These are phyloP conservation scores for Crotalaria pallida DNA, from an alignment of 306 rosid species.

Conservation along the genomic window DNA sequence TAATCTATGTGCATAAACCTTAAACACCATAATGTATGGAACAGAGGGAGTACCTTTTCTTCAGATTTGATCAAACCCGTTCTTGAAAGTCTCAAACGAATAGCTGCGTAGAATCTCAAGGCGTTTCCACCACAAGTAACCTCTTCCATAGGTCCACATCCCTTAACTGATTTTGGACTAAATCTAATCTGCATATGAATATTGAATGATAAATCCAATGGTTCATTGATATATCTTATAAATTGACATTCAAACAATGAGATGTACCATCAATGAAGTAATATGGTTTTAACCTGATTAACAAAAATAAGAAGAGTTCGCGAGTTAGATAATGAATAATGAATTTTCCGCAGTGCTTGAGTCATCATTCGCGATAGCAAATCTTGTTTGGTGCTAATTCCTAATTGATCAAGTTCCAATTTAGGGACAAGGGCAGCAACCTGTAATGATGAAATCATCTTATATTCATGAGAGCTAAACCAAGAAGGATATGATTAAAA, in stretches of 20 bases:
- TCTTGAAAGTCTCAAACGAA: constrained; percentile 66
- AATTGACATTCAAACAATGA: constrained; percentile 16
- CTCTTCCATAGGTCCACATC: constrained; percentile 47
- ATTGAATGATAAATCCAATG: constrained; percentile 8
- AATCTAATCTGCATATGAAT: constrained; percentile 50
- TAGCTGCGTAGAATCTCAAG: constrained; percentile 75
- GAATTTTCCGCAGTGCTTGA: constrained; percentile 68
- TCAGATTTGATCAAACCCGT: constrained; percentile 51
- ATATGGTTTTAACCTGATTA: constrained; percentile 56
- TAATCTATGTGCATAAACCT: too few relatives aligned
- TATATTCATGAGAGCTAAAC: constrained; percentile 2
- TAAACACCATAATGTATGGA: too few relatives aligned
- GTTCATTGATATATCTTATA: neutral
- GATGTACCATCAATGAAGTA: neutral
- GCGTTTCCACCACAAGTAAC: constrained; percentile 94
- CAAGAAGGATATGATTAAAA: neutral
- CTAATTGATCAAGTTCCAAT: constrained; percentile 56
- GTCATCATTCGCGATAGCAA: constrained; percentile 58
- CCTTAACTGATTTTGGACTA: constrained; percentile 36
- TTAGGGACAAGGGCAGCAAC: constrained; percentile 92
- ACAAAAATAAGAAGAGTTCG: constrained; percentile 58
- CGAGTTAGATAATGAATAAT: constrained; percentile 57
- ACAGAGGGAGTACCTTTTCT: constrained; percentile 50
- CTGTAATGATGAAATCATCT: constrained; percentile 38
- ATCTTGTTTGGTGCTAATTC: constrained; percentile 36